Evolutionary conservation across 768 basidiomycete species (phyloP).

Genomic region (Phallus indusiatus): DNA sequence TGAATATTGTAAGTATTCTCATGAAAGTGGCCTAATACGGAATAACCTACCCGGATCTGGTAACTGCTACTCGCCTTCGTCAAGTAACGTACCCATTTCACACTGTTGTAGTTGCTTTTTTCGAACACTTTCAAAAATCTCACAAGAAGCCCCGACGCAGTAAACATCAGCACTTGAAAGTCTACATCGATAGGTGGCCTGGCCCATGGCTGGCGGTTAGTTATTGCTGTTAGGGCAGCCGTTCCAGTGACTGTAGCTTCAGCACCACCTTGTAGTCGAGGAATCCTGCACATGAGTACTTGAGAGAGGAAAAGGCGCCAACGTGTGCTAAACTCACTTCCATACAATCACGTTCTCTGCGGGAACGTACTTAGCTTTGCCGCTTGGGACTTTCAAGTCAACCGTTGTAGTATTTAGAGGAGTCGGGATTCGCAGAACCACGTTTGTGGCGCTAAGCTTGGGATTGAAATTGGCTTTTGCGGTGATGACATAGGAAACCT

Average conservation of each 20-base stretch:
- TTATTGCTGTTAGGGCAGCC: slow-evolving; percentile 80
- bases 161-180: slow-evolving; percentile 99
- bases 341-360: slow-evolving; percentile 94
- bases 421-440: slow-evolving; percentile 90
- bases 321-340: slow-evolving; percentile 60
- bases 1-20: neutral
- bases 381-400: slow-evolving; percentile 82
- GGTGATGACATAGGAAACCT: slow-evolving; percentile 84
- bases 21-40: neutral
- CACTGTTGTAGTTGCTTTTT: slow-evolving; percentile 86
- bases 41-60: slow-evolving; percentile 78
- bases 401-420: slow-evolving; percentile 90
- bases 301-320: neutral
- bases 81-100: slow-evolving; percentile 94
- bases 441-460: slow-evolving; percentile 88
- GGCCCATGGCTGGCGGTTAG: slow-evolving; percentile 92
- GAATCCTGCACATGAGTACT: slow-evolving; percentile 45
- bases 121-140: slow-evolving; percentile 98
- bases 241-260: slow-evolving; percentile 80
- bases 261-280: slow-evolving; percentile 85
- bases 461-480: slow-evolving; percentile 83
- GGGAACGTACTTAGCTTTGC: slow-evolving; percentile 97
- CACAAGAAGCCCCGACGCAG: slow-evolving; percentile 90
- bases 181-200: slow-evolving; percentile 97
- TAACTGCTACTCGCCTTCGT: slow-evolving; percentile 91